Percentiles rank a stretch among this genome's conserved stretches.
phyloP scores from a whole-genome alignment of 2,329 filamentous ascomycete genomes.

The Nigrograna mackinnonii region DNA sequence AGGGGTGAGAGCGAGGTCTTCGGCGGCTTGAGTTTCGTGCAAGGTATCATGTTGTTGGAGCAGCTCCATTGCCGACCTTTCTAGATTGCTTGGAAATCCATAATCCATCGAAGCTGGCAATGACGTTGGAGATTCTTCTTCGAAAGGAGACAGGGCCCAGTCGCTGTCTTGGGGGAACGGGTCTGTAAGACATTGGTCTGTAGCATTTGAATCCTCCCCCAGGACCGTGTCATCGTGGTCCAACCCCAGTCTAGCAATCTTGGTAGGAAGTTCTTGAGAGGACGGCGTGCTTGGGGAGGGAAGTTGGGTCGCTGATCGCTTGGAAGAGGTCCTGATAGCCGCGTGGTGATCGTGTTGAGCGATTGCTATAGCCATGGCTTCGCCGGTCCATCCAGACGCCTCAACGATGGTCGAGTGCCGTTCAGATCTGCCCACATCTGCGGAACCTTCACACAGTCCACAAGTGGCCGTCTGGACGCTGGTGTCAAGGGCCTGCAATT shows the following conservation, averaged over 20 bases:
- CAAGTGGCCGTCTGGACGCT: conserved; percentile 34
- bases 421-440: conserved; percentile 5
- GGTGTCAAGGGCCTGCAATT: conserved; percentile 40
- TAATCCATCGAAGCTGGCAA: neutral
- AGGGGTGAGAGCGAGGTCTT: conserved; percentile 32
- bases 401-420: no score
- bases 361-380: no score
- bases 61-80: neutral
- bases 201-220: conserved; percentile 1
- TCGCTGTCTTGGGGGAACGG: conserved; percentile 12
- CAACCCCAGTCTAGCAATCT: conserved; percentile 33
- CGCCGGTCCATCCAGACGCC: neutral
- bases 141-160: conserved; percentile 14
- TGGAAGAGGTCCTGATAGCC: conserved; percentile 33
- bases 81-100: neutral
- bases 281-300: conserved; percentile 38
- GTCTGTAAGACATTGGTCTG: conserved; percentile 1
- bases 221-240: conserved; percentile 13
- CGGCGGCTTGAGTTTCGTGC: conserved; percentile 8
- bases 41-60: no score
- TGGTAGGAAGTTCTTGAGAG: conserved; percentile 35
- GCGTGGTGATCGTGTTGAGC: no score
- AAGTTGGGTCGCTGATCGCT: conserved; percentile 40
- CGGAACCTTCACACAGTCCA: conserved; percentile 32
- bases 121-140: conserved; percentile 7